Conservation (phyloP, 106 monocot genomes). For the Gastrodia elata region DNA sequence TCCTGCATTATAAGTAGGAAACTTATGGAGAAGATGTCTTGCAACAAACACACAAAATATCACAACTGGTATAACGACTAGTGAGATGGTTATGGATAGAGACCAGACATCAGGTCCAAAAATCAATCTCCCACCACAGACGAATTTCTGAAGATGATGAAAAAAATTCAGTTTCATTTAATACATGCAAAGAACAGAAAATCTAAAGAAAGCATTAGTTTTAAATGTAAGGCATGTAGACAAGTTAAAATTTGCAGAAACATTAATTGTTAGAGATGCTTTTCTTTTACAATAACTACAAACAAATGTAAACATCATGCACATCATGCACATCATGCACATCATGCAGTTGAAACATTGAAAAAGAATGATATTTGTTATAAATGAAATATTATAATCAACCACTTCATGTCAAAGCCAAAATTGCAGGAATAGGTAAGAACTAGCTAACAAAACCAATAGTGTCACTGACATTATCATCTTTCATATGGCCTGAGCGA, state of each 20-base stretch:
- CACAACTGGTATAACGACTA: slow-evolving; percentile 55
- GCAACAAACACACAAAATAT: slow-evolving; percentile 80
- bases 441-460: neutral
- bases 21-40: slow-evolving; percentile 41
- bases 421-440: neutral
- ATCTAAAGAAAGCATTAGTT: neutral
- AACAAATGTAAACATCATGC: neutral
- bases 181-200: neutral
- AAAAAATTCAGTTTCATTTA: slow-evolving; percentile 4
- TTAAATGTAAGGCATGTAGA: neutral
- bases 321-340: neutral
- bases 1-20: slow-evolving; percentile 30
- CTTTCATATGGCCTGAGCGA: neutral
- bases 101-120: slow-evolving; percentile 28
- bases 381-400: neutral
- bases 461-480: neutral
- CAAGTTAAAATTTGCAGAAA: neutral
- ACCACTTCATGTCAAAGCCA: neutral
- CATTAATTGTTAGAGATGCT: neutral
- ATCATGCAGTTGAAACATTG: neutral
- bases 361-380: neutral
- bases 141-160: slow-evolving; percentile 49
- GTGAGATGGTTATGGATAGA: slow-evolving; percentile 40
- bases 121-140: slow-evolving; percentile 25
- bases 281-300: neutral